Evolutionary conservation across 768 basidiomycete genomes (phyloP).

Genomic region (Suillus alpinus): DNA sequence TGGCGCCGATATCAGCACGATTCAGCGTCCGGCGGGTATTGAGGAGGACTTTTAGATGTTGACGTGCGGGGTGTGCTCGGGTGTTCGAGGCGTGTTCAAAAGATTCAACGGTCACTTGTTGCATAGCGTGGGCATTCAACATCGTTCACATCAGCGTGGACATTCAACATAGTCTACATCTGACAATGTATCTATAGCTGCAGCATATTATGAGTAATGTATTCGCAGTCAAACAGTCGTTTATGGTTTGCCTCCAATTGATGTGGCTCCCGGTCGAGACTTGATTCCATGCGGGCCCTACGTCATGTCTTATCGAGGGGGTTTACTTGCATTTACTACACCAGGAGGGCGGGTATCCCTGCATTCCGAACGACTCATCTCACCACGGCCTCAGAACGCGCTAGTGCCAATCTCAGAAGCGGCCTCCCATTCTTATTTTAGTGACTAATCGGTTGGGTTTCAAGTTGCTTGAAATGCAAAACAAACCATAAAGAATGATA

Average conservation of each 20-base stretch:
- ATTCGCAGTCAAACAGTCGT: background rate
- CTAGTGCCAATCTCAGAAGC: background rate
- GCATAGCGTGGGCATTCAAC: slow-evolving; percentile 20
- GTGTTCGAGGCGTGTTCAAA: slow-evolving; percentile 15
- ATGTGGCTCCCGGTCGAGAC: background rate
- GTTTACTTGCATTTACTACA: too few species aligned
- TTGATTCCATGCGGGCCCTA: too few species aligned
- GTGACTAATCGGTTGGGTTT: background rate
- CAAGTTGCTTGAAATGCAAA: background rate
- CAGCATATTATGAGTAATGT: slow-evolving; percentile 1
- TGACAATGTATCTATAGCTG: slow-evolving; percentile 27
- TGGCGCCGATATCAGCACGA: slow-evolving; percentile 59
- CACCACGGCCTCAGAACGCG: background rate
- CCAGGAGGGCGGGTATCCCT: background rate
- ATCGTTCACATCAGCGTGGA: slow-evolving; percentile 20
- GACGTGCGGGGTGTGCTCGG: background rate
- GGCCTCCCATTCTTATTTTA: background rate
- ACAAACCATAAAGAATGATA: background rate
- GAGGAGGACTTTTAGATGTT: slow-evolving; percentile 44
- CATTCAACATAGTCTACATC: slow-evolving; percentile 32
- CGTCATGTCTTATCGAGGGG: too few species aligned
- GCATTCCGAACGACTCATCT: background rate
- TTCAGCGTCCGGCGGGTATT: slow-evolving; percentile 61
- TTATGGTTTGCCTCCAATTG: background rate
- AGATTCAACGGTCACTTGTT: slow-evolving; percentile 55